phyloP scores from a whole-genome alignment of 2,329 filamentous ascomycete genomes.

The Rutstroemia sp. region DNA sequence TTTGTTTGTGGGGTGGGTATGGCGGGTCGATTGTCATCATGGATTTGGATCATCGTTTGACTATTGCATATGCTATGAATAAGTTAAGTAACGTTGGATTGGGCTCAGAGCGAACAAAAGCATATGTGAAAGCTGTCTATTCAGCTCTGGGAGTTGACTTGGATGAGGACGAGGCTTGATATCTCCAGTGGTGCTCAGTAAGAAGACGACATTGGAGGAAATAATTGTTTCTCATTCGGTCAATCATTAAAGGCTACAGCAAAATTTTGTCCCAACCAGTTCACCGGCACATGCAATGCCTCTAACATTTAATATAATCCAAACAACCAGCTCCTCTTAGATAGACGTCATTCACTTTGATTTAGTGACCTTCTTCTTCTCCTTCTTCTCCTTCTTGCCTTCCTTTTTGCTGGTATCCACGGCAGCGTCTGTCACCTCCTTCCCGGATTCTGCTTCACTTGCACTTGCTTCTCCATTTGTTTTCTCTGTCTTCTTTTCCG shows the following conservation, averaged over 20 bases:
- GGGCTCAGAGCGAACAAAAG: not conserved
- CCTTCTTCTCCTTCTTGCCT: conserved; percentile 3
- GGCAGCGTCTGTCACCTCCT: not conserved
- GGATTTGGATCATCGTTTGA: conserved; percentile 36
- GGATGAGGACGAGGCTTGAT: no score
- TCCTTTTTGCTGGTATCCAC: not conserved
- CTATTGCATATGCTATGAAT: conserved; percentile 40
- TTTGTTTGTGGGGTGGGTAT: conserved; percentile 39
- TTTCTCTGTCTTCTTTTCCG: conserved; percentile 14
- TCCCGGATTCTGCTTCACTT: not conserved
- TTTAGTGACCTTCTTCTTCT: conserved; percentile 6
- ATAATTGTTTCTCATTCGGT: not conserved
- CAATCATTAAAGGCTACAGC: not conserved
- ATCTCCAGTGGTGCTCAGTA: no score
- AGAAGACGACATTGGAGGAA: no score
- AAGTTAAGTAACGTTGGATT: conserved; percentile 29
- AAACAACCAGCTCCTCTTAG: not conserved
- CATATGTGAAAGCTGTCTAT: conserved; percentile 8
- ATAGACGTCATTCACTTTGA: not conserved
- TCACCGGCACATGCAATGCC: conserved; percentile 1
- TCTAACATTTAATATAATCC: not conserved
- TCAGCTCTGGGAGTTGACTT: not conserved
- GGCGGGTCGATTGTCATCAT: conserved; percentile 38
- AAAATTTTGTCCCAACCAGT: not conserved
- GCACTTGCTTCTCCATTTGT: not conserved